Evolutionary conservation across 495 filamentous ascomycete genomes (phyloP), one percentile per base, ranked within the genome.

Genomic region (Xylaria sp.): DNA sequence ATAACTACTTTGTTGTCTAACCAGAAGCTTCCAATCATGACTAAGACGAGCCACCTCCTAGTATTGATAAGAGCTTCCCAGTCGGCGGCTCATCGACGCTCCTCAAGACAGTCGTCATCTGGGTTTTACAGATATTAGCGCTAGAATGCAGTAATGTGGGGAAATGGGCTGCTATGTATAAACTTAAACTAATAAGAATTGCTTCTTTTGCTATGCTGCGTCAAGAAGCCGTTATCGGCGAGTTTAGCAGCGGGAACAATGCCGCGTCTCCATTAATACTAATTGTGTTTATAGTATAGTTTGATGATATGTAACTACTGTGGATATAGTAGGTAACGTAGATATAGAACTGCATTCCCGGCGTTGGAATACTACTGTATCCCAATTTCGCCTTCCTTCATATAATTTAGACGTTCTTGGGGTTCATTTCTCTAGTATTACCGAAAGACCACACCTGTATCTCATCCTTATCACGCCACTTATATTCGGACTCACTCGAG

Each of bases 161-260:
- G 48, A 24, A 24, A 48, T 17, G 44, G 19, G 17, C 6, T 6
- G 6, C n/a, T 8, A 19, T 21, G 44, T 21, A 48, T 19, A 9
- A 48, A 48, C 14, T 19, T n/a, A n/a, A n/a, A 3, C 35, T 37
- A 37, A 37, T 37, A 37, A 37, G 8, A 37, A 37, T 37, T 37
- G 31, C 24, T 33, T 46, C 61, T 48, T 35, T 64, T 48, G 29
- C 44, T 24, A 33, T 19, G 46, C 19, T n/a, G 44, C 11, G 19
- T 31, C 44, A 3, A 52, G 44, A 33, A 48, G 31, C 62, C 62
- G 62, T 52, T 66, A 66, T 66, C 62, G 62, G 62, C 44, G 44
- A 52, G 5, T 15, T 8, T 65, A 48, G 62, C 17, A 33, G 62
- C 7, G 41, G 26, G 24, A 48, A 50, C 19, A 11, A 35, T 35